Conservation (phyloP, 345 rosid genomes). For the Eucalyptus rudis region DNA sequence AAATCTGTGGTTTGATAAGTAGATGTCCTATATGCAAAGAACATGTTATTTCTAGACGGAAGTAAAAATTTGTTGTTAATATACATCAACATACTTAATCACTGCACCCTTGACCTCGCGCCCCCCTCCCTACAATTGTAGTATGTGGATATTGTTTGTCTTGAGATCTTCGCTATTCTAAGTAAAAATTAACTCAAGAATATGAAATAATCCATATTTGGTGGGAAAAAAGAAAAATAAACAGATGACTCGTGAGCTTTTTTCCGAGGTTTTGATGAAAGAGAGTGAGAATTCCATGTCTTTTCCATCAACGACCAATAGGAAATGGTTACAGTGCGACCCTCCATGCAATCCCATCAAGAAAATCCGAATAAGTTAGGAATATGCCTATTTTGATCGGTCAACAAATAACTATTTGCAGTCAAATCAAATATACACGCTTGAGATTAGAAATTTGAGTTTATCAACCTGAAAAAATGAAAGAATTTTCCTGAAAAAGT, state of each 20-base stretch:
- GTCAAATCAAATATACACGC: fast-evolving
- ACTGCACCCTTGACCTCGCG: background rate
- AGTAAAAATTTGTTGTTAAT: background rate
- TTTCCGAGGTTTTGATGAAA: background rate
- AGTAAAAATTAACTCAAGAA: background rate
- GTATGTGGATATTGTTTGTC: background rate
- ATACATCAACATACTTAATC: background rate
- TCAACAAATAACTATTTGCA: background rate
- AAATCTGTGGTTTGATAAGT: background rate
- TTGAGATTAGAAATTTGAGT: too few species aligned
- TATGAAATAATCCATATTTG: background rate
- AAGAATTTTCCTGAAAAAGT: fast-evolving
- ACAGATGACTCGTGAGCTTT: background rate
- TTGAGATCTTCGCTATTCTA: background rate
- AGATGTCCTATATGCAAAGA: background rate
- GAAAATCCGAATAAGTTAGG: background rate
- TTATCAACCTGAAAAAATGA: background rate
- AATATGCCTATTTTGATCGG: background rate
- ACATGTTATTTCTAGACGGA: background rate
- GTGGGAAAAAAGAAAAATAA: background rate
- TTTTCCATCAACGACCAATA: background rate
- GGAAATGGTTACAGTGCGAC: background rate
- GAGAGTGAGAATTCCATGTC: background rate
- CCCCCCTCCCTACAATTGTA: background rate
- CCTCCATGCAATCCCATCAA: background rate